Evolutionary conservation across 441 rosid genomes (phyloP), one percentile per base, ranked within the genome.

Genomic region (Erodium moschatum): DNA sequence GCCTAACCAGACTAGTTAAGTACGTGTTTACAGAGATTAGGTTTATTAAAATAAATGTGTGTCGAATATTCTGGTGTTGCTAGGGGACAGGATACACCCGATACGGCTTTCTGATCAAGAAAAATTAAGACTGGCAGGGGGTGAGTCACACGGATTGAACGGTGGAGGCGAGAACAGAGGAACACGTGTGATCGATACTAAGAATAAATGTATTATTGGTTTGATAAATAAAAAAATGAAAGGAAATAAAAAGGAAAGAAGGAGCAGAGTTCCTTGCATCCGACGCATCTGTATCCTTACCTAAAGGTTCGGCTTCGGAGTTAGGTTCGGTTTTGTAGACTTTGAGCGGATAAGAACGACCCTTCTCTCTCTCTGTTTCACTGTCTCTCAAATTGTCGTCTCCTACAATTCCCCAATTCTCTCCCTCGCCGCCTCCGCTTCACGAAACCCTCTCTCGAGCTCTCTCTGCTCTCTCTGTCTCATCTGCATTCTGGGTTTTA

Each of bases 261-360:
- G 75, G 74, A 75, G 83, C 84, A 77, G 38, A 83, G 90, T 86
- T 87, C 84, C 97, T 80, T 86, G 89, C 80, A 80, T 75, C 79
- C 80, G 76, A 87, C 87, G 91, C 84, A 82, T 76, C 80, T 74
- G 58, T 33, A 5, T 33, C 38, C 38, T 33, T 33, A 33, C 38
- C 38, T 33, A 33, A 33, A 70, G 70, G 69, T 72, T 64, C 64
- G 67, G 85, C 68, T 70, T 77, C 80, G 86, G 88, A 21, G 0
- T 20, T 44, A 77, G 97, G 86, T 69, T 82, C 81, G 86, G 85
- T 8, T 8, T 24, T 24, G 81, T 74, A 67, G 89, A 77, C 73
- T 82, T 78, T 76, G 74, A 69, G 66, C 74, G 76, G 97, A 88
- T 90, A 90, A 90, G 95, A 87, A 83, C 89, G 81, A 42, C 13